These are phyloP conservation scores for Diutina mesorugosa DNA, from an alignment of 1,139 yeast species.

Conservation along the genomic window DNA sequence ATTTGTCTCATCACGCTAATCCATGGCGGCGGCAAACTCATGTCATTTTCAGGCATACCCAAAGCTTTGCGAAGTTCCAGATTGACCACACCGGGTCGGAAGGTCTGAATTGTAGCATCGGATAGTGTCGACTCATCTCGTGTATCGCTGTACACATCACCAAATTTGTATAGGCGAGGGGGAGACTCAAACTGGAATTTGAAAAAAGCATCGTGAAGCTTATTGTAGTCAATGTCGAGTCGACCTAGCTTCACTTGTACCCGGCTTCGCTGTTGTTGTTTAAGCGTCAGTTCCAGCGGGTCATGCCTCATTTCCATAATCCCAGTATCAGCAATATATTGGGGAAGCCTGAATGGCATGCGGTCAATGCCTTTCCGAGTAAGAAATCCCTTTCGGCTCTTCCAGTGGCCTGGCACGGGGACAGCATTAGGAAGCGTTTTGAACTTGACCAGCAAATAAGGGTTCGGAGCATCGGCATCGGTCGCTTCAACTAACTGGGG, in stretches of 20 bases:
- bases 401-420: constrained; percentile 84
- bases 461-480: constrained; percentile 79
- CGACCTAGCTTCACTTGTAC: constrained; percentile 88
- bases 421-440: constrained; percentile 58
- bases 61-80: constrained; percentile 49
- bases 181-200: constrained; percentile 48
- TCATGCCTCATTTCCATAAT: constrained; percentile 72
- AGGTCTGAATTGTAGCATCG: constrained; percentile 20
- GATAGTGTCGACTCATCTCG: constrained; percentile 41
- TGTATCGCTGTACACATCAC: constrained; percentile 76
- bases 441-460: constrained; percentile 48
- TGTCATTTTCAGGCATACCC: constrained; percentile 45
- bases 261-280: constrained; percentile 68
- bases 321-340: constrained; percentile 71
- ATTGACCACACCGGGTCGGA: constrained; percentile 63
- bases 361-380: constrained; percentile 60
- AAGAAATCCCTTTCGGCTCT: constrained; percentile 66
- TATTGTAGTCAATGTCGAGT: constrained; percentile 76
- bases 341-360: constrained; percentile 66
- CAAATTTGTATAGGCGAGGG: constrained; percentile 56
- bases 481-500: constrained; percentile 82
- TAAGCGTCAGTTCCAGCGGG: constrained; percentile 42
- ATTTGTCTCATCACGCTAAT: constrained; percentile 49
- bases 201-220: constrained; percentile 79
- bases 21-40: constrained; percentile 67